phyloP scores from a whole-genome alignment of 305 asterid genomes.

The Ajuga reptans region DNA sequence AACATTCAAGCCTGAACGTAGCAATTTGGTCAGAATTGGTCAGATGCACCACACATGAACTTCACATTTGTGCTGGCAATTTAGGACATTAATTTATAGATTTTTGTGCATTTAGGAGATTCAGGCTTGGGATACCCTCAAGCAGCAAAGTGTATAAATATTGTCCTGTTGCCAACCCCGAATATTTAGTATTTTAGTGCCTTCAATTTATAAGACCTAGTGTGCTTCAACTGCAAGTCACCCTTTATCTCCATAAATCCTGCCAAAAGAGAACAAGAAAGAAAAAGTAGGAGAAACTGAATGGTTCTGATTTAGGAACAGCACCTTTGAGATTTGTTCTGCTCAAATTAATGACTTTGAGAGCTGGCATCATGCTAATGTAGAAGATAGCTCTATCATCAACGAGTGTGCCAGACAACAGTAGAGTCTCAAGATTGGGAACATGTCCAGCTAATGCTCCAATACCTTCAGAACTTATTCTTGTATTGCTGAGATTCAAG shows the following conservation, averaged over 20 bases:
- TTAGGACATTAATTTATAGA: background rate
- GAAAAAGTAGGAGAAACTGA: background rate
- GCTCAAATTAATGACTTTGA: constrained; percentile 55
- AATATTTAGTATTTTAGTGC: too few relatives aligned
- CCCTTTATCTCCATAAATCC: background rate
- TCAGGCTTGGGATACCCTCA: background rate
- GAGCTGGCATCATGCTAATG: constrained; percentile 60
- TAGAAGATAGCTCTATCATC: constrained; percentile 56
- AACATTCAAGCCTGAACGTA: too few relatives aligned
- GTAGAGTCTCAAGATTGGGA: constrained; percentile 66
- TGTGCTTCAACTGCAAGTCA: background rate
- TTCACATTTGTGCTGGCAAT: background rate
- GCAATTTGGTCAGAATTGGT: background rate
- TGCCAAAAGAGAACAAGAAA: background rate
- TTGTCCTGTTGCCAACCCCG: background rate
- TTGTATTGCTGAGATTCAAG: constrained; percentile 65
- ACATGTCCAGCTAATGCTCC: constrained; percentile 61
- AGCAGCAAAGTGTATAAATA: background rate
- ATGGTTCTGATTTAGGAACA: constrained; percentile 5
- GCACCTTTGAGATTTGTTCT: constrained; percentile 63
- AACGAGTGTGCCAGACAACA: constrained; percentile 49
- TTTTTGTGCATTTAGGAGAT: background rate
- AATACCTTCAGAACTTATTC: constrained; percentile 59
- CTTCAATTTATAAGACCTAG: background rate
- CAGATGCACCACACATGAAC: background rate